These are phyloP conservation scores for Ceratocystis harringtonii DNA, from an alignment of 2,329 filamentous ascomycete genomes.

Conservation along the genomic window DNA sequence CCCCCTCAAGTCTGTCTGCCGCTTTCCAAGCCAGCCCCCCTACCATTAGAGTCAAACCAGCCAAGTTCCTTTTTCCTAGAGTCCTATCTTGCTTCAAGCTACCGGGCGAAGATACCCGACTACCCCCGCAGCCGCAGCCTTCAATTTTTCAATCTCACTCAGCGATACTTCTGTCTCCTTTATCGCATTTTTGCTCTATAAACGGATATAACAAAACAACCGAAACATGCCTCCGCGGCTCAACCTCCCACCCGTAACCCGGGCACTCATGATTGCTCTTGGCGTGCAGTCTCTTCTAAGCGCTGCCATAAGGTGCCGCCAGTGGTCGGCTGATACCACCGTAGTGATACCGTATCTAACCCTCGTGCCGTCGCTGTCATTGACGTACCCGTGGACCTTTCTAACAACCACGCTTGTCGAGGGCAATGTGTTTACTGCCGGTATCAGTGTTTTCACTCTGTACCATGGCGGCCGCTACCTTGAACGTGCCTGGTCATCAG, in stretches of 20 bases:
- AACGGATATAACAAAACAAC: background rate
- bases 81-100: background rate
- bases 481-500: conserved; percentile 87
- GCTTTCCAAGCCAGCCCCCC: background rate
- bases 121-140: background rate
- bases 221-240: conserved; percentile 60
- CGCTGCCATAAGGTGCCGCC: conserved; percentile 57
- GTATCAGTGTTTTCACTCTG: conserved; percentile 60
- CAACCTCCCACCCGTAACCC: conserved; percentile 85
- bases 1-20: background rate
- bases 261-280: conserved; percentile 60
- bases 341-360: conserved; percentile 75
- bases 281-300: conserved; percentile 69
- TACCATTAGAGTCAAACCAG: background rate
- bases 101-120: background rate
- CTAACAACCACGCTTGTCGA: conserved; percentile 77
- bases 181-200: background rate
- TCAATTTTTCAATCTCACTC: background rate
- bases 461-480: conserved; percentile 91
- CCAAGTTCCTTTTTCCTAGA: too few species aligned
- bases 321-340: conserved; percentile 47
- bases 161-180: background rate
- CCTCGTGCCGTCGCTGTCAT: conserved; percentile 66
- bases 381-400: conserved; percentile 89
- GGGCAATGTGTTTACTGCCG: conserved; percentile 76